These are phyloP conservation scores for Coemansia sp. DNA, from an alignment of 192 early-diverging fungal species.

Conservation along the genomic window DNA sequence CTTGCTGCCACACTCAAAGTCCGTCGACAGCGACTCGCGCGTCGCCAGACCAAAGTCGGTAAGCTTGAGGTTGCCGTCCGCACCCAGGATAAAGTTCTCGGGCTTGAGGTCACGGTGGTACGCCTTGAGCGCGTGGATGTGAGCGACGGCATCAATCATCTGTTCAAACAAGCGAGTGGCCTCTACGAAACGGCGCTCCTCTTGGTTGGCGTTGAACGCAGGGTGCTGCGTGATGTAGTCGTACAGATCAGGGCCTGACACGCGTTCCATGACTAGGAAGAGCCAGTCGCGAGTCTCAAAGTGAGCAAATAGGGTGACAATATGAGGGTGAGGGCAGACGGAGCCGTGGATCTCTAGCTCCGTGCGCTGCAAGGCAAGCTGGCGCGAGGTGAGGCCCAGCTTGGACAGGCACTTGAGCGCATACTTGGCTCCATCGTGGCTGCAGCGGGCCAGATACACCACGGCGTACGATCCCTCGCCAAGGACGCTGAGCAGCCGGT, in stretches of 20 bases:
- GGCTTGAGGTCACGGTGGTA: constrained; percentile 95
- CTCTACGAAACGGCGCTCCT: constrained; percentile 55
- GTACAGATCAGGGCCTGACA: constrained; percentile 58
- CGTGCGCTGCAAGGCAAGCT: constrained; percentile 65
- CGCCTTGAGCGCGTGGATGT: constrained; percentile 76
- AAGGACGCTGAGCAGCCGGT: constrained; percentile 58
- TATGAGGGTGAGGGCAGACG: constrained; percentile 69
- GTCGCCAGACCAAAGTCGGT: constrained; percentile 96
- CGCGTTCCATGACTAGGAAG: constrained; percentile 69
- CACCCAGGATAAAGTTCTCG: constrained; percentile 72
- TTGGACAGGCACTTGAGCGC: constrained; percentile 80
- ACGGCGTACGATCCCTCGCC: constrained; percentile 79
- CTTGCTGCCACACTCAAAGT: constrained; percentile 86
- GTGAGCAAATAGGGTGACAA: constrained; percentile 66
- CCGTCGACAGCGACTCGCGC: constrained; percentile 71
- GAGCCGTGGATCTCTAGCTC: constrained; percentile 68
- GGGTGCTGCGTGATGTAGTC: constrained; percentile 60
- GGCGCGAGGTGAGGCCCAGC: constrained; percentile 58
- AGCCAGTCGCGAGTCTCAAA: constrained; percentile 65
- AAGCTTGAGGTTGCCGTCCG: constrained; percentile 73
- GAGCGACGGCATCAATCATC: constrained; percentile 73
- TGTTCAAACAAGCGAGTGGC: constrained; percentile 63
- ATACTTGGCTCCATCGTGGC: constrained; percentile 58
- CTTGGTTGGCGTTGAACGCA: constrained; percentile 54
- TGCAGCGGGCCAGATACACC: constrained; percentile 70